phyloP scores from a whole-genome alignment of 495 filamentous ascomycete species.

The Pyrenopolyporus hunteri region DNA sequence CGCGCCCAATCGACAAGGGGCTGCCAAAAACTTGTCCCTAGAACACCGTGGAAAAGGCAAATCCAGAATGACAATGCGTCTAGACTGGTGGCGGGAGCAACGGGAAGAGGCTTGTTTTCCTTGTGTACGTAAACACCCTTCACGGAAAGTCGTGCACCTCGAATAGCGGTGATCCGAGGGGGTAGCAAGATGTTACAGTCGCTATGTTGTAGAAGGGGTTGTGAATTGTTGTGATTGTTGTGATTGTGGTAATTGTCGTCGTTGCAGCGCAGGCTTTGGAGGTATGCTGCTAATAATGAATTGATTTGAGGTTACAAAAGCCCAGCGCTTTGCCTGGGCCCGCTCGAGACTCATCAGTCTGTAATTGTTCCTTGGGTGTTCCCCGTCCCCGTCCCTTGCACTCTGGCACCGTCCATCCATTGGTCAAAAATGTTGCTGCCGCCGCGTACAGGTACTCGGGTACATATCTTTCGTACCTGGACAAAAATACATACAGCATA shows the following conservation, averaged over 20 bases:
- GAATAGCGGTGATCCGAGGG: too few relatives aligned
- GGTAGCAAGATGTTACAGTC: too few relatives aligned
- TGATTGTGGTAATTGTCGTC: too few relatives aligned
- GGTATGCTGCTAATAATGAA: slow-evolving; percentile 14
- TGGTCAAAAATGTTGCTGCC: not conserved
- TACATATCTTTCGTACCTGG: not conserved
- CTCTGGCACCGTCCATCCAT: not conserved
- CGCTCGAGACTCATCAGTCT: slow-evolving; percentile 8
- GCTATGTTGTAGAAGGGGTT: too few relatives aligned
- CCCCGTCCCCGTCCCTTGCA: slow-evolving; percentile 2
- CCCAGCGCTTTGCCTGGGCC: slow-evolving; percentile 25
- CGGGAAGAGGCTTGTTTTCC: not conserved
- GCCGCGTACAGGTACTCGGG: not conserved
- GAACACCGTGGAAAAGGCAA: slow-evolving; percentile 11
- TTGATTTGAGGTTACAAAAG: slow-evolving; percentile 30
- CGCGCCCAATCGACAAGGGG: slow-evolving; percentile 9
- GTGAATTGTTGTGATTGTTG: too few relatives aligned
- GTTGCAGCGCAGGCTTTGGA: not conserved
- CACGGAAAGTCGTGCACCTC: too few relatives aligned
- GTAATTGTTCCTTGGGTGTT: slow-evolving; percentile 9
- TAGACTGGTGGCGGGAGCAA: not conserved
- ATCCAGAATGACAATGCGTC: slow-evolving; percentile 7
- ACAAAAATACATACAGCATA: slow-evolving; percentile 17
- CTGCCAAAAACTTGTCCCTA: slow-evolving; percentile 14
- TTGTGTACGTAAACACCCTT: too few relatives aligned